These are phyloP conservation scores for Coemansia sp. DNA, from an alignment of 192 early-diverging fungal species.

Conservation along the genomic window DNA sequence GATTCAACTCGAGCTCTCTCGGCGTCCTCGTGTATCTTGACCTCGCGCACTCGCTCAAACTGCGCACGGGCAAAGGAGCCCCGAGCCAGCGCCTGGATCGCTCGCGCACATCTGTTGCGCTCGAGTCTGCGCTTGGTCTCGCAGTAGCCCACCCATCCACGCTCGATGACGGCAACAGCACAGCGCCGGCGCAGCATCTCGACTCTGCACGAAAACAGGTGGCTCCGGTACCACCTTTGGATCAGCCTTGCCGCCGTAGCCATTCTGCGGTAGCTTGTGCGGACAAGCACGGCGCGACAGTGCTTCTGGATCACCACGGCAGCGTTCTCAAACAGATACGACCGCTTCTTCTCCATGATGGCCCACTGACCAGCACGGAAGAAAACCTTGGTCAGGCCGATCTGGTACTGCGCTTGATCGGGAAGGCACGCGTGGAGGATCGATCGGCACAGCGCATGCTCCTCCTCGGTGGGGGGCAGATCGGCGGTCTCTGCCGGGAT, in stretches of 20 bases:
- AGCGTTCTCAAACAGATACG: slow-evolving; percentile 72
- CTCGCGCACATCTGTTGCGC: neutral
- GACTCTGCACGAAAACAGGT: slow-evolving; percentile 10
- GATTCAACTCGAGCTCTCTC: slow-evolving; percentile 10
- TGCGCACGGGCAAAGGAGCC: slow-evolving; percentile 14
- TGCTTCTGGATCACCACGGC: slow-evolving; percentile 78
- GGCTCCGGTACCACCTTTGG: slow-evolving; percentile 36
- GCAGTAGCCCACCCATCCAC: slow-evolving; percentile 8
- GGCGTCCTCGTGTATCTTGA: slow-evolving; percentile 6
- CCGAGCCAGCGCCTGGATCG: slow-evolving; percentile 18
- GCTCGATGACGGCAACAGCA: slow-evolving; percentile 42
- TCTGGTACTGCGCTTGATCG: slow-evolving; percentile 80
- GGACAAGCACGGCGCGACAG: slow-evolving; percentile 66
- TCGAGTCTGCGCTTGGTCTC: slow-evolving; percentile 1
- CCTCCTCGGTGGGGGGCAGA: slow-evolving; percentile 55
- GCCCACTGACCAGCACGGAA: slow-evolving; percentile 88
- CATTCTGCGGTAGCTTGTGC: slow-evolving; percentile 56
- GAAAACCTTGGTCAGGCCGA: slow-evolving; percentile 97
- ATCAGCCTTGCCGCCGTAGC: slow-evolving; percentile 33
- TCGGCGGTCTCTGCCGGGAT: neutral
- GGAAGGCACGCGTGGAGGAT: slow-evolving; percentile 67
- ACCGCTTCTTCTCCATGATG: slow-evolving; percentile 80
- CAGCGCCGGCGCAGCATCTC: slow-evolving; percentile 10
- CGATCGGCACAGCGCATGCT: slow-evolving; percentile 59
- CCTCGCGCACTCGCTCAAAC: slow-evolving; percentile 12